Evolutionary conservation across 179 eudicot genomes (phyloP).

Genomic region (Nepenthes alata): DNA sequence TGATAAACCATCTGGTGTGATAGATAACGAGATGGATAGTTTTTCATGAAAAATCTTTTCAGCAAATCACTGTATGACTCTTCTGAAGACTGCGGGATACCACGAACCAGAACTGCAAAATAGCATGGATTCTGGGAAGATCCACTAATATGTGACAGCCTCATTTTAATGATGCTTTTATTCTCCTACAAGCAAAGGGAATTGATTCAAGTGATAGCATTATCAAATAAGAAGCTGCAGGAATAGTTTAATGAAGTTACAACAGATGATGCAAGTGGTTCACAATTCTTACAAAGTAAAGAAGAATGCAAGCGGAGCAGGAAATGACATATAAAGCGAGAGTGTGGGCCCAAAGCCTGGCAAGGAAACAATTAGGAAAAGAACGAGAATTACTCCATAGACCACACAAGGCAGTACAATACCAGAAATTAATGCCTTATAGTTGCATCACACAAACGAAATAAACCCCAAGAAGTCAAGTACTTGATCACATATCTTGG

Average conservation of each 20-base stretch:
- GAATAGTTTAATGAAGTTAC: slow-evolving; percentile 4
- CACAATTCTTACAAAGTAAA: slow-evolving; percentile 66
- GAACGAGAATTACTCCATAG: neutral
- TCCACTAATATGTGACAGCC: slow-evolving; percentile 43
- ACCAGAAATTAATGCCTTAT: too few species aligned
- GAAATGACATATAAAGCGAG: slow-evolving; percentile 58
- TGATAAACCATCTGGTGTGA: slow-evolving; percentile 83
- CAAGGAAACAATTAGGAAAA: slow-evolving; percentile 8
- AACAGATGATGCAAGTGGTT: neutral
- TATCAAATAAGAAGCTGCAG: neutral
- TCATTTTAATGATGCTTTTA: slow-evolving; percentile 51
- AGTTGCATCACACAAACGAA: too few species aligned
- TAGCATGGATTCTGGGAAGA: slow-evolving; percentile 41
- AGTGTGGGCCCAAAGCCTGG: slow-evolving; percentile 92
- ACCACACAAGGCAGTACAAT: too few species aligned
- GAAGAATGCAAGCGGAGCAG: slow-evolving; percentile 65
- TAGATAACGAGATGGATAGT: slow-evolving; percentile 55
- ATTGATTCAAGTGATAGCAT: slow-evolving; percentile 4
- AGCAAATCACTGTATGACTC: slow-evolving; percentile 48
- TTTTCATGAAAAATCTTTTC: slow-evolving; percentile 44
- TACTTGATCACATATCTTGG: too few species aligned
- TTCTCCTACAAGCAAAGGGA: slow-evolving; percentile 42
- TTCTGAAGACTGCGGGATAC: slow-evolving; percentile 62
- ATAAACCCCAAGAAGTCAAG: too few species aligned
- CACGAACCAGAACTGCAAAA: slow-evolving; percentile 83